phyloP scores from a whole-genome alignment of 2,329 filamentous ascomycete species.

The Microsporum canis region DNA sequence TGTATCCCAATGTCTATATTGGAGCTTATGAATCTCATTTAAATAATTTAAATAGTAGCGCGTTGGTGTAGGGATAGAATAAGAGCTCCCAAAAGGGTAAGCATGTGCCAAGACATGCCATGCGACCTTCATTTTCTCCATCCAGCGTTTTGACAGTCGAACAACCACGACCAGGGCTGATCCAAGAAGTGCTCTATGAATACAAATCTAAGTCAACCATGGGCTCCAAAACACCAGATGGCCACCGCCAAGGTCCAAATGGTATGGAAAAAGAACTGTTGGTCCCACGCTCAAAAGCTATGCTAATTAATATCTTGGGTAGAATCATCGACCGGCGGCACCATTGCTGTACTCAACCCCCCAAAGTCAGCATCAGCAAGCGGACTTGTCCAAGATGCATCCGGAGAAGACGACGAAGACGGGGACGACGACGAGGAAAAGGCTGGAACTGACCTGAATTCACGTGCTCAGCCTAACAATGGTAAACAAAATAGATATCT shows the following conservation, averaged over 20 bases:
- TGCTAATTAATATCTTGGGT: background rate
- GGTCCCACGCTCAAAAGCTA: background rate
- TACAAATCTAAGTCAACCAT: background rate
- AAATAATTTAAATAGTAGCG: too few species aligned
- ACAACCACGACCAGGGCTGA: background rate
- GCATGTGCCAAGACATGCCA: background rate
- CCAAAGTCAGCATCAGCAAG: constrained; percentile 2
- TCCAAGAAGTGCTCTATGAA: background rate
- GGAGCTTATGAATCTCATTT: too few species aligned
- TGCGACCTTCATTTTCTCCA: background rate
- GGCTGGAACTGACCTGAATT: constrained; percentile 13
- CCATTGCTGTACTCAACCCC: constrained; percentile 5
- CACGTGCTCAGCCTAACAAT: background rate
- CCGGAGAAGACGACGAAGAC: constrained; percentile 20
- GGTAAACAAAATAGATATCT: constrained; percentile 6
- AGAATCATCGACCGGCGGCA: background rate
- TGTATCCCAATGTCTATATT: too few species aligned
- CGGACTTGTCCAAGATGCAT: constrained; percentile 10
- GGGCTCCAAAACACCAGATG: constrained; percentile 13
- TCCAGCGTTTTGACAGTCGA: background rate
- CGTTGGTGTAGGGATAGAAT: background rate
- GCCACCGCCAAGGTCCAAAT: constrained; percentile 7
- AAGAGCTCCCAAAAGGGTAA: background rate
- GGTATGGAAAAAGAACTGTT: constrained; percentile 6
- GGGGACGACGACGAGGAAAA: constrained; percentile 16